These are phyloP conservation scores for Aspergillus unguis DNA, from an alignment of 2,329 filamentous ascomycete species.

Conservation along the genomic window DNA sequence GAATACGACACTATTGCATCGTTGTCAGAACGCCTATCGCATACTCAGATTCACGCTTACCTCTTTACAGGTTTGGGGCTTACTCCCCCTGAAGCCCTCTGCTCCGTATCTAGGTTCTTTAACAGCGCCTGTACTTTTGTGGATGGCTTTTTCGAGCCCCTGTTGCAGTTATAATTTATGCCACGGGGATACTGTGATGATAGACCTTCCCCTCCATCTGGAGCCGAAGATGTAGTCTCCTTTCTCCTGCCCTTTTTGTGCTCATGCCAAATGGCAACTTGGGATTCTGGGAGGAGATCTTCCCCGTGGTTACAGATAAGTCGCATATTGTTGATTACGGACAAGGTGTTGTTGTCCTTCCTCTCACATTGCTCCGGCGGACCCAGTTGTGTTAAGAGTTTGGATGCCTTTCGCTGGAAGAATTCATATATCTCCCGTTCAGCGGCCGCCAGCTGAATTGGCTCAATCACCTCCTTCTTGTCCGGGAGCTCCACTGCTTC, in stretches of 20 bases:
- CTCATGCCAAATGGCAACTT: not conserved
- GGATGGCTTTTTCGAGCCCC: not conserved
- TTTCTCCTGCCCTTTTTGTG: not conserved
- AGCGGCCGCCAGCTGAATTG: not conserved
- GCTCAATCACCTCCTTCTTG: not conserved
- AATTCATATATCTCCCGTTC: constrained; percentile 6
- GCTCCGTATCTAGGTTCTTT: constrained; percentile 1
- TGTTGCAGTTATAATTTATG: not conserved
- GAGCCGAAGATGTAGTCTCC: not conserved
- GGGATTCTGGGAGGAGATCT: not conserved
- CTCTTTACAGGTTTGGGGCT: not conserved
- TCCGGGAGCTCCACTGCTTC: not conserved
- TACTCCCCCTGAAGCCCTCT: not conserved
- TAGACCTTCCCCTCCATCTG: not conserved
- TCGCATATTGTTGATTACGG: constrained; percentile 1
- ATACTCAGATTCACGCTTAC: not conserved
- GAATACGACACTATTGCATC: constrained; percentile 7
- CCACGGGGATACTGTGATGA: no score
- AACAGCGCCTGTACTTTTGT: constrained; percentile 6
- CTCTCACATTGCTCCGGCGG: not conserved
- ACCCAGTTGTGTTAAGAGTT: not conserved
- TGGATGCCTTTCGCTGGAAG: constrained; percentile 3
- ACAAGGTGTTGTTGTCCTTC: not conserved
- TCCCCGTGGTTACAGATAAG: constrained; percentile 10
- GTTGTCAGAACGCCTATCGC: not conserved